These are phyloP conservation scores for Arabidopsis suecica DNA, from an alignment of 345 rosid species.

Conservation along the genomic window DNA sequence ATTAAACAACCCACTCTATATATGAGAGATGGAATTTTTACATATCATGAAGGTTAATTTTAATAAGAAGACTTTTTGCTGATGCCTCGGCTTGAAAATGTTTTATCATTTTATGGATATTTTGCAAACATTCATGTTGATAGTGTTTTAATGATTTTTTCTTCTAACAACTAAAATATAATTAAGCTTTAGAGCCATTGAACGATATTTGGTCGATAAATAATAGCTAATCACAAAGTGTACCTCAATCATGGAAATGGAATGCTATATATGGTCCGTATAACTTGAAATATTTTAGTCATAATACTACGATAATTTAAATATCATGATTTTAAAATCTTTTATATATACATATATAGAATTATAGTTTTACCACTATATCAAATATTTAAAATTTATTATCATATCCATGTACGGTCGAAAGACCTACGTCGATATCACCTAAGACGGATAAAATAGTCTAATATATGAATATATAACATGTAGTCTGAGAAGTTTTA, in stretches of 20 bases:
- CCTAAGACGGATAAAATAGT: neutral
- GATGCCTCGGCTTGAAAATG: neutral
- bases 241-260: neutral
- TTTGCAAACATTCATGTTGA: neutral
- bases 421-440: neutral
- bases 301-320: neutral
- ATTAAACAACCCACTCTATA: neutral
- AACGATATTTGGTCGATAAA: neutral
- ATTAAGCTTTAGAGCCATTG: neutral
- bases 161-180: neutral
- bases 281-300: neutral
- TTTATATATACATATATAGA: neutral
- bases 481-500: neutral
- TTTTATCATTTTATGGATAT: neutral
- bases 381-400: neutral
- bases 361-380: neutral
- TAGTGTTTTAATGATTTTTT: neutral
- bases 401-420: neutral
- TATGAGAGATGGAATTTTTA: neutral
- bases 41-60: neutral
- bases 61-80: neutral
- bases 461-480: neutral
- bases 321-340: neutral
- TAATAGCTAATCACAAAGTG: neutral
- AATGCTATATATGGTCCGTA: neutral